Percentiles rank a stretch among this genome's conserved stretches.
These are phyloP conservation scores for Geosmithia putterillii DNA, from an alignment of 2,329 filamentous ascomycete genomes.

Conservation along the genomic window DNA sequence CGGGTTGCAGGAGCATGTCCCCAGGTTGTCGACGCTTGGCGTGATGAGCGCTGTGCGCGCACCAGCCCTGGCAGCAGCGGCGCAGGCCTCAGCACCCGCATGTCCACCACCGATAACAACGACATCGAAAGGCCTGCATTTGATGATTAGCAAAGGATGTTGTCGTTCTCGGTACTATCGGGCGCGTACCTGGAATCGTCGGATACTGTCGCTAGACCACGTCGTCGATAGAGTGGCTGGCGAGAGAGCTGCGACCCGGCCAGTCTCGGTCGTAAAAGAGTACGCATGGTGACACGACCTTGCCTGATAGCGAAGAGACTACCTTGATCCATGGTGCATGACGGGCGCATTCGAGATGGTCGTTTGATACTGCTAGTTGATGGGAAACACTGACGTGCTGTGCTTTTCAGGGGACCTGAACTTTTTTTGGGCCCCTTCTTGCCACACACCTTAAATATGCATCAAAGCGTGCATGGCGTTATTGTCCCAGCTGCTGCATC, in stretches of 20 bases:
- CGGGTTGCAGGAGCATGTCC: slow-evolving; percentile 92
- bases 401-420: not conserved
- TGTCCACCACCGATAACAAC: slow-evolving; percentile 93
- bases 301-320: not conserved
- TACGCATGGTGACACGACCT: not conserved
- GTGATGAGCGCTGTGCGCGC: slow-evolving; percentile 85
- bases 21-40: slow-evolving; percentile 76
- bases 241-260: not conserved
- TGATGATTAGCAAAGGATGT: slow-evolving; percentile 1
- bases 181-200: slow-evolving; percentile 3
- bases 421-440: not conserved
- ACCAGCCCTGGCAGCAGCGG: slow-evolving; percentile 78
- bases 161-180: not conserved
- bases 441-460: not conserved
- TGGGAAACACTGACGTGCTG: not conserved
- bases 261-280: not conserved
- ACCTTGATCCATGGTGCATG: not conserved
- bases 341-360: not conserved
- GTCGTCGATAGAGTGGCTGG: not conserved
- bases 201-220: slow-evolving; percentile 4
- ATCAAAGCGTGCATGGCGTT: not conserved
- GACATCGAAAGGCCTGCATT: slow-evolving; percentile 65
- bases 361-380: no score
- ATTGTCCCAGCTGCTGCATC: not conserved
- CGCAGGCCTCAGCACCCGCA: slow-evolving; percentile 86